A percentile compares a stretch with the other conserved stretches of the same genome.
Conservation (phyloP, 345 rosid genomes). For the Lumnitzera littorea region DNA sequence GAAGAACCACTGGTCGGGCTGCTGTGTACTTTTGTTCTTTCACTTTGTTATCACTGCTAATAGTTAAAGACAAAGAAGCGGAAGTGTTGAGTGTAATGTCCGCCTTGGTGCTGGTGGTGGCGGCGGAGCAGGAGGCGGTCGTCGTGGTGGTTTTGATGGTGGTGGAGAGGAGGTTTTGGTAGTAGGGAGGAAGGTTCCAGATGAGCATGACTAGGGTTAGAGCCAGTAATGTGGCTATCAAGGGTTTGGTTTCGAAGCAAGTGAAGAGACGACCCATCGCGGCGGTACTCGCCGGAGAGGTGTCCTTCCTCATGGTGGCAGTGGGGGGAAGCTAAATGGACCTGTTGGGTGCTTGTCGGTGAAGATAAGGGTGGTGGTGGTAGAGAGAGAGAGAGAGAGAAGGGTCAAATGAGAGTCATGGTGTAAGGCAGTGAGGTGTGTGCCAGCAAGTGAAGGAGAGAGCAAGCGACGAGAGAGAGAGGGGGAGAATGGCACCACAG, state of each 20-base stretch:
- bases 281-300: conserved; percentile 22
- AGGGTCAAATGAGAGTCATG: not conserved
- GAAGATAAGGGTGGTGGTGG: not conserved
- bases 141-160: conserved; percentile 23
- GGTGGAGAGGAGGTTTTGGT: conserved; percentile 55
- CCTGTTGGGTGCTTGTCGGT: not conserved
- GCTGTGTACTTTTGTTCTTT: not conserved
- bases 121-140: conserved; percentile 10
- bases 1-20: not conserved
- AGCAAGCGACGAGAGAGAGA: too few species aligned
- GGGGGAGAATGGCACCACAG: too few species aligned
- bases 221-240: conserved; percentile 55
- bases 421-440: not conserved
- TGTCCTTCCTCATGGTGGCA: conserved; percentile 50
- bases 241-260: conserved; percentile 57
- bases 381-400: not conserved
- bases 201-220: conserved; percentile 61
- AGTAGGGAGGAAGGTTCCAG: conserved; percentile 76
- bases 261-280: conserved; percentile 26
- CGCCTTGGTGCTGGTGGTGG: not conserved
- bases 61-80: not conserved
- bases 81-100: conserved; percentile 11
- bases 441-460: too few species aligned
- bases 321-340: not conserved
- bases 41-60: not conserved